Base-by-base conservation (phyloP, 768 basidiomycete species). In the Serendipita sp. region DNA sequence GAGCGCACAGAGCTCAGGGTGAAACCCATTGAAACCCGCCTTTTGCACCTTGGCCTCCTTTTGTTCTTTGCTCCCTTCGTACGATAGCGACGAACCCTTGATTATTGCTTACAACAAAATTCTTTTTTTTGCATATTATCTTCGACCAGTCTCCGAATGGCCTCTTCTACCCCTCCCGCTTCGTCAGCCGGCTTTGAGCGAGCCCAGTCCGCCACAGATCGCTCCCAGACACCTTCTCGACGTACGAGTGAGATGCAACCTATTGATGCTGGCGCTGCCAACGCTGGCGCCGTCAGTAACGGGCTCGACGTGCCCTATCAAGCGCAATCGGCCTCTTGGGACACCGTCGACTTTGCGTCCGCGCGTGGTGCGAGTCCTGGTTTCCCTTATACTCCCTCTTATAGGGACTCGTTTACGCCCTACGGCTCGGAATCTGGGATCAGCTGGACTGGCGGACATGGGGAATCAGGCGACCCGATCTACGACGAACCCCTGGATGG, bases 381-480 rank as follows among this genome's bases (percentile, higher is more conserved):
- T 3, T 60, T 28, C 32, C 28, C 56, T 28, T 60, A 60, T 37
- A 60, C 56, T 28, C 56, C 56, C 28, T 60, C 56, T 32, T 60
- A 60, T 18, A 28, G 56, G 37, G 56, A 60, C 34, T 60, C 56
- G 28, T 60, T 60, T 60, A 60, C 56, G 28, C 56, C 56, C 28
- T 60, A 30, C 35, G 56, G 56, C 56, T 60, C 56, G 16, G 56
- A 60, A n/a, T 60, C 56, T 32, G 56, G 56, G 28, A 38, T 60
- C 56, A 60, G 56, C 34, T 60, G 56, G 56, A 60, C 18, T 60
- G 48, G 48, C 18, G 56, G 56, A 32, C 56, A 30, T 35, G 56
- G 16, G 35, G 56, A 32, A 37, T 10, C 28, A 10, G 56, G 56
- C 16, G 34, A 60, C 10, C 56, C 24, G 56, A 32, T 60, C 8